Conservation (phyloP, 805 yeast species). For the Hyphopichia homilentoma region DNA sequence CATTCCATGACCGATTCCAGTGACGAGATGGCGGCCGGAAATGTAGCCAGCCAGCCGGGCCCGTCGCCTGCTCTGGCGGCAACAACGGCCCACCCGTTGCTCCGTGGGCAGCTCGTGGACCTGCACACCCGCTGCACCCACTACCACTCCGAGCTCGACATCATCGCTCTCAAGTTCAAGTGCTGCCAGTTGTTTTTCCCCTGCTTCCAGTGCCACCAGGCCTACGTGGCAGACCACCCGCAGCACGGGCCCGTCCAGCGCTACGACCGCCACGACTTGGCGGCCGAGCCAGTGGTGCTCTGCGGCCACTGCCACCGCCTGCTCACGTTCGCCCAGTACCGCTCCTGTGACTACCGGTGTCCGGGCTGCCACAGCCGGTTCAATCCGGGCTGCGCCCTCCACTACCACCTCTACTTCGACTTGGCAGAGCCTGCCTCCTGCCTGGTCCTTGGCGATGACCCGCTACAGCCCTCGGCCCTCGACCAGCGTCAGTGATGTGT, state of each 20-base stretch:
- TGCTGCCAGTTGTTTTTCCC: conserved; percentile 37
- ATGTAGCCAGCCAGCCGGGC: no score
- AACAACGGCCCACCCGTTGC: no score
- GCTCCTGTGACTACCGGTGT: conserved; percentile 14
- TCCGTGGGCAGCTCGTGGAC: conserved; percentile 20
- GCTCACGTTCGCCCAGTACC: conserved; percentile 26
- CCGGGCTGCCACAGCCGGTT: conserved; percentile 22
- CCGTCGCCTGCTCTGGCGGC: no score
- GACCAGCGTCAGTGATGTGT: no score
- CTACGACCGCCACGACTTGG: conserved; percentile 11
- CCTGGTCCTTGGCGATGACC: not conserved
- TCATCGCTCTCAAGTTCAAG: conserved; percentile 36
- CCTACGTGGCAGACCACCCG: conserved; percentile 11
- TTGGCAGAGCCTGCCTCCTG: conserved; percentile 1
- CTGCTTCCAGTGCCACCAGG: conserved; percentile 38
- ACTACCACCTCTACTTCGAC: conserved; percentile 34
- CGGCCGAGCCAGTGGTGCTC: conserved; percentile 18
- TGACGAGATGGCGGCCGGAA: no score
- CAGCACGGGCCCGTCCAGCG: no score
- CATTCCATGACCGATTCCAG: no score
- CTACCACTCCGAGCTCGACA: conserved; percentile 31
- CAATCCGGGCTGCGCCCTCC: conserved; percentile 37
- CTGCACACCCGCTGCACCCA: conserved; percentile 34
- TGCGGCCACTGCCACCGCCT: conserved; percentile 35
- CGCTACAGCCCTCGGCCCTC: not conserved